Conservation (phyloP, 371 early-diverging fungal genomes). For the Actinomortierella wolfii region DNA sequence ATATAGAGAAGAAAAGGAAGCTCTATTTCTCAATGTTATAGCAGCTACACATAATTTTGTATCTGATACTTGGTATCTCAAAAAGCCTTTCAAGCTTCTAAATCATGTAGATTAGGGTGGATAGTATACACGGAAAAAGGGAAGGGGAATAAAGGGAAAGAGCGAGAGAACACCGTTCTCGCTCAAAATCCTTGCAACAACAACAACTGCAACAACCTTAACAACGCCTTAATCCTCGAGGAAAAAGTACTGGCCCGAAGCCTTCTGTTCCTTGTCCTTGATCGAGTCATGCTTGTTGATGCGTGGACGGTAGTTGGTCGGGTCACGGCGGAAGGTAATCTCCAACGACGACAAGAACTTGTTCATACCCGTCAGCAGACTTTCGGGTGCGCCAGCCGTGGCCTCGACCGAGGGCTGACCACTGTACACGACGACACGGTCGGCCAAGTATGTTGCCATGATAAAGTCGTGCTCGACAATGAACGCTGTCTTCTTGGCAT, state of each 20-base stretch:
- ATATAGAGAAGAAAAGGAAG: too few relatives aligned
- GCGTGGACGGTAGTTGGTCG: slow-evolving; percentile 98
- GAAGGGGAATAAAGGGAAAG: too few relatives aligned
- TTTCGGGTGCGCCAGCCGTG: slow-evolving; percentile 86
- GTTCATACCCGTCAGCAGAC: slow-evolving; percentile 98
- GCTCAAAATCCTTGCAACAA: too few relatives aligned
- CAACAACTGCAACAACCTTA: too few relatives aligned
- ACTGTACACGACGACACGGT: slow-evolving; percentile 98
- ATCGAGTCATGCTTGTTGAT: slow-evolving; percentile 98
- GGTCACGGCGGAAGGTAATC: slow-evolving; percentile 99
- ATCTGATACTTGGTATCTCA: too few relatives aligned
- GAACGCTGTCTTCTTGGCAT: slow-evolving; percentile 98
- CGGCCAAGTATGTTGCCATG: slow-evolving; percentile 99
- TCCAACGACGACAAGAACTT: slow-evolving; percentile 93
- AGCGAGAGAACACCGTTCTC: too few relatives aligned
- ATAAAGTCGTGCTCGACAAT: slow-evolving; percentile 99
- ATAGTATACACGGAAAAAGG: too few relatives aligned
- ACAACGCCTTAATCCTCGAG: slow-evolving; percentile 63
- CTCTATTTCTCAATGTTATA: too few relatives aligned
- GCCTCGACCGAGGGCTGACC: slow-evolving; percentile 94
- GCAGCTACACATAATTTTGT: too few relatives aligned
- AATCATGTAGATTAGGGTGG: too few relatives aligned
- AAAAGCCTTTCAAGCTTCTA: neutral
- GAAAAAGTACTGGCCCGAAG: slow-evolving; percentile 93
- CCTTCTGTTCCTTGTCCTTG: slow-evolving; percentile 99